Evolutionary conservation across 441 rosid genomes (phyloP), one percentile per base, ranked within the genome.

Genomic region (Flueggea neowawraea): DNA sequence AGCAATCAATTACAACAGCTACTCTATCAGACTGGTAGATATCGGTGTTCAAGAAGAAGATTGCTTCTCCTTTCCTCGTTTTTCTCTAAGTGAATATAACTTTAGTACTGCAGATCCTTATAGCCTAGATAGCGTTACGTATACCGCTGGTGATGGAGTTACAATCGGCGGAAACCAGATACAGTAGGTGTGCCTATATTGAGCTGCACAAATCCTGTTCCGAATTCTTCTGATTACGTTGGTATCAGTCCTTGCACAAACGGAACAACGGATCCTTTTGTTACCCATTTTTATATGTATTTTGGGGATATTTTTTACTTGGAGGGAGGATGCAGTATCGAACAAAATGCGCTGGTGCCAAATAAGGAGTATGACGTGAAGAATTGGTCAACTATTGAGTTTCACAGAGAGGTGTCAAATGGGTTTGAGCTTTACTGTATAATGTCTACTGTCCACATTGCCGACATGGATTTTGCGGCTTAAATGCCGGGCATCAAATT

Each of bases 401-500:
- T 36, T 36, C 41, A 36, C 9, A 36, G 41, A 0, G 64, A 59
- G 16, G 3, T 59, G 28, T 58, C 39, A 6, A 52, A 43, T 44
- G 70, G 69, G 57, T 65, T 65, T 51, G 69, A 65, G 63, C 57
- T 65, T 39, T 65, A 63, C 12, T 66, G 70, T 62, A 53, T 32
- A 28, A 31, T 32, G 5, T 59, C 17, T 11, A 58, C 39, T 59
- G 64, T 10, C 36, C 10, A 0, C 0, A 16, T 4, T 66, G 70
- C 64, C 31, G 16, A 3, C 0, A 5, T 5, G 9, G 41, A 36
- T 36, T 36, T 36, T 36, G 41, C 41, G 7, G 41, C 41, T 36
- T 36, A 0, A 8, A 36, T 36, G 7, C 7, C 41, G 28, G 28
- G 28, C 28, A 22, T 0, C 41, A 36, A 36, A 5, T 36, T 36